Conservation (phyloP, 1,139 yeast genomes). For the Candida albicans region DNA sequence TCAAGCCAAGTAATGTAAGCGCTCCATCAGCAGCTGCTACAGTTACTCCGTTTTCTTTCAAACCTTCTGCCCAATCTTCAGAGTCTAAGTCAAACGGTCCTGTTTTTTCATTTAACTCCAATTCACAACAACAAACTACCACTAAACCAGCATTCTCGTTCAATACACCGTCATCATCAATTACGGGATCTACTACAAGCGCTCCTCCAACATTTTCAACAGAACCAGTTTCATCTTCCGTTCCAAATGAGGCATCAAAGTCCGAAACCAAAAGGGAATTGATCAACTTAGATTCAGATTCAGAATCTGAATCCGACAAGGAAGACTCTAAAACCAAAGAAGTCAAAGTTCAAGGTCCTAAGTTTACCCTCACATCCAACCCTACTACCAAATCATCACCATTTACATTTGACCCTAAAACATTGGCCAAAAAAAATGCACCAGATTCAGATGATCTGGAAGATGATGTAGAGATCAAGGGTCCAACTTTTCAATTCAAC, state of each 20-base stretch:
- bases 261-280: slow-evolving; percentile 7
- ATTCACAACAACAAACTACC: slow-evolving; percentile 1
- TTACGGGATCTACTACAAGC: slow-evolving; percentile 1
- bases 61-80: slow-evolving; percentile 1
- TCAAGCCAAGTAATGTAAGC: slow-evolving; percentile 3
- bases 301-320: slow-evolving; percentile 38
- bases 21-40: background rate
- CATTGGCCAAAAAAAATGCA: slow-evolving; percentile 31
- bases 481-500: slow-evolving; percentile 61
- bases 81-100: background rate
- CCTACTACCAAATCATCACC: slow-evolving; percentile 61
- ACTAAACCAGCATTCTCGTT: slow-evolving; percentile 6
- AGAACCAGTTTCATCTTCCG: slow-evolving; percentile 2
- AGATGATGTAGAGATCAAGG: slow-evolving; percentile 59
- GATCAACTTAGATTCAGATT: slow-evolving; percentile 14
- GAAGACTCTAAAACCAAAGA: slow-evolving; percentile 38
- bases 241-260: slow-evolving; percentile 10
- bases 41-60: slow-evolving; percentile 4
- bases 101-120: slow-evolving; percentile 6
- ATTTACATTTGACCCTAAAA: slow-evolving; percentile 54
- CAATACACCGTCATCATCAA: background rate
- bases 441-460: slow-evolving; percentile 50
- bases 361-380: slow-evolving; percentile 50
- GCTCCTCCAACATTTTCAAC: slow-evolving; percentile 3
- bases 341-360: slow-evolving; percentile 63